Base-by-base conservation (phyloP, 192 early-diverging fungal species). In the Backusella liffmaniae region DNA sequence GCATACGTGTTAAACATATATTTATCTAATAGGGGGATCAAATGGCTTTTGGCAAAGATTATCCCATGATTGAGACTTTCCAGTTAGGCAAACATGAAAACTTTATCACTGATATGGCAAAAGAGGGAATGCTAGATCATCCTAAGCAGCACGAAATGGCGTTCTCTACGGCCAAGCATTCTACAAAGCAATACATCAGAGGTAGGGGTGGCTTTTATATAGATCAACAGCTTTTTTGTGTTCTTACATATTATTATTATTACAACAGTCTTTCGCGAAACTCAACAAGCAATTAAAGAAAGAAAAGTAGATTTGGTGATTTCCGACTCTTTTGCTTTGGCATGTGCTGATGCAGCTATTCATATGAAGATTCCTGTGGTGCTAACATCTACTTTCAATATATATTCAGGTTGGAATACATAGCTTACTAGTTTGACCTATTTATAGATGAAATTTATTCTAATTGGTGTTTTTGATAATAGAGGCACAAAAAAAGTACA, bases 1-100 rank as follows among this genome's bases (percentile, higher is more conserved):
- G 2, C 21, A 10, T 26, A 26, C 9, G 1, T 59, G 23, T 26
- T 59, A 26, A 59, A 59, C 23, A 26, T 59, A 2, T 23, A 26
- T 59, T 21, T 59, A 59, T 59, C 0, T 59, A 59, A 59, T 16
- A 76, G 66, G 71, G 46, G 15, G 74, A 76, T 46, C 68, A 75
- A 32, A 26, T 51, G 5, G 34, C 35, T 34, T 76, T 73, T 66
- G 71, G 65, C 1, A 44, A 73, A 35, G 41, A 21, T 18, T 77
- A 77, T 67, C 66, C 71, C 18, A 67, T 32, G 18, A 39, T 78
- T 30, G 73, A 73, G 5, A 29, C 39, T 26, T 6, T 69, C 4
- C 46, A 68, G 56, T 10, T 59, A 2, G 56, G 56, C 12, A 21
- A 21, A 59, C 56, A 59, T 59, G 56, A 59, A 12, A 59, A 26